Evolutionary conservation across 2,329 filamentous ascomycete genomes (phyloP), one percentile per base, ranked within the genome.

Genomic region (Pyricularia pennisetigena): DNA sequence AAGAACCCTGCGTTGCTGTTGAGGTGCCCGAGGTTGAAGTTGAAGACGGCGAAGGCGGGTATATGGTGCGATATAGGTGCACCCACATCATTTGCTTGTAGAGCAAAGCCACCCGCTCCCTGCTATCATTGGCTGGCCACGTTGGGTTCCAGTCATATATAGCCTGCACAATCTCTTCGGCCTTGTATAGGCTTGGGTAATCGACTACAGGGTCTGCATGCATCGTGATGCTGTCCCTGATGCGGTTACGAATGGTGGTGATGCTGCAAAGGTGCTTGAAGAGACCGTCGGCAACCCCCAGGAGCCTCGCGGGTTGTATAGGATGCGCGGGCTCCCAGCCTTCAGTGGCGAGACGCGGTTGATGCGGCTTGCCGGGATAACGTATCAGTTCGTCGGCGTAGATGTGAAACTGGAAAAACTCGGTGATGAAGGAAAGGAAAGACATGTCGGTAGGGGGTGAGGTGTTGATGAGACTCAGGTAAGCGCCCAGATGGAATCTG

Each of bases 401-500:
- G 59, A 89, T 86, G 76, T 95, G 92, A 73, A 95, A 97, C 75
- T 93, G 90, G 77, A 96, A 94, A 78, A 96, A 94, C 75, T 91
- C 89, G 70, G 89, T 88, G 69, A 88, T 85, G 72, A 88, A 88
- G 10, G 81, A 79, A 30, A 81, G 74, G 74, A 95, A 93, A 26
- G 88, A 86, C 24, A 88, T 78, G 83, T 93, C 80, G 74, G 86
- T 74, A 67, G 90, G 82, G 74, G 88, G 87, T 1, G 80, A 84
- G 68, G 84, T 79, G 61, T 82, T 82, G n/a, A 94, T 87, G 69
- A 96, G 83, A 68, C 85, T 85, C 72, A 91, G 87, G 71, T 94
- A 94, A 0, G 87, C 90, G 70, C 89, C 82, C 71, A 97, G 88
- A 75, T 97, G 92, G 65, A 90, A 82, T n/a, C 92, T 84, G 76